Evolutionary conservation across 148 eudicot genomes (phyloP).

Genomic region (Spergularia bocconei): DNA sequence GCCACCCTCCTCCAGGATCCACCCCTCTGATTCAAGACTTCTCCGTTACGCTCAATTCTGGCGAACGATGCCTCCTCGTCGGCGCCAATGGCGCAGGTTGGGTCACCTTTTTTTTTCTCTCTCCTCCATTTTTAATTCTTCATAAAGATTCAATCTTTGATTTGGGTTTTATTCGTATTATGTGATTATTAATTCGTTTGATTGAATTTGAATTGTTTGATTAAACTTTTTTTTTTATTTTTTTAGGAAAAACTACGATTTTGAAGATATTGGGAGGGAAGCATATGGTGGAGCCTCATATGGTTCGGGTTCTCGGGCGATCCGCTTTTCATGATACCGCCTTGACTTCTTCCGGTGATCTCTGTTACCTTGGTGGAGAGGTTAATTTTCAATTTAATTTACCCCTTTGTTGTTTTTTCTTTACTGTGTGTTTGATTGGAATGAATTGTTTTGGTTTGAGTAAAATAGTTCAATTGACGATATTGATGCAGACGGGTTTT

Average conservation of each 20-base stretch:
- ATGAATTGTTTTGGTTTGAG: neutral
- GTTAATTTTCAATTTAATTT: conserved; percentile 26
- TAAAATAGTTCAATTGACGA: too few relatives aligned
- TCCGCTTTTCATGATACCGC: conserved; percentile 92
- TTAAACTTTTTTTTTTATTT: neutral
- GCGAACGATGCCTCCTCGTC: conserved; percentile 81
- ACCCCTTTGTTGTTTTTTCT: neutral
- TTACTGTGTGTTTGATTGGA: neutral
- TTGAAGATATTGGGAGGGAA: conserved; percentile 95
- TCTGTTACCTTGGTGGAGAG: conserved; percentile 94
- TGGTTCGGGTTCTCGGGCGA: conserved; percentile 86
- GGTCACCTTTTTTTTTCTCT: neutral
- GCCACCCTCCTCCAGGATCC: conserved; percentile 94
- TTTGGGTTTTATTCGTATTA: neutral
- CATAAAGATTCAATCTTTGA: neutral
- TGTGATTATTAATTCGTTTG: neutral
- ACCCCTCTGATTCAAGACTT: conserved; percentile 68
- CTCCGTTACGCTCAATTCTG: conserved; percentile 51
- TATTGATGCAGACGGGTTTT: too few relatives aligned
- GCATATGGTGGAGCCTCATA: conserved; percentile 89
- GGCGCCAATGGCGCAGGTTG: conserved; percentile 98
- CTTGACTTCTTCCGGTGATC: conserved; percentile 80
- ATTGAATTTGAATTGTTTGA: neutral
- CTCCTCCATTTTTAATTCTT: neutral
- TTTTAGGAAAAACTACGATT: conserved; percentile 79